Percentiles rank a stretch among this genome's conserved stretches.
These are phyloP conservation scores for Claviceps citrina DNA, from an alignment of 2,329 filamentous ascomycete genomes.

Conservation along the genomic window DNA sequence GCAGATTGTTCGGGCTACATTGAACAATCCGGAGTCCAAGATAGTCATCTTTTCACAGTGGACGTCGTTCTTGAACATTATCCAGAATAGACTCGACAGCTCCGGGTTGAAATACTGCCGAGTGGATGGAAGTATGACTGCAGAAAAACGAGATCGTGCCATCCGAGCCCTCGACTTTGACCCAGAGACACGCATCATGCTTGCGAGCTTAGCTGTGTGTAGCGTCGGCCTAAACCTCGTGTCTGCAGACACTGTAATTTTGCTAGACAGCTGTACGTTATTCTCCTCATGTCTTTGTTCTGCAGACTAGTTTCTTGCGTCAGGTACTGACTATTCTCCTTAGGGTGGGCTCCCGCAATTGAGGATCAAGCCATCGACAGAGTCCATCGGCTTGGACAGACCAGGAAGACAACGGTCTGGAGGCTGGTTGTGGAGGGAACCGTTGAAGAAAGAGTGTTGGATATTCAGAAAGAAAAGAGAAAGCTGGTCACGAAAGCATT, in stretches of 20 bases:
- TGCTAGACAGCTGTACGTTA: constrained; percentile 55
- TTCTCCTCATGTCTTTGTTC: too few relatives aligned
- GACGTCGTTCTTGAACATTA: constrained; percentile 57
- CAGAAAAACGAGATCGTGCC: constrained; percentile 53
- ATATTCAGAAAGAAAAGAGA: constrained; percentile 66
- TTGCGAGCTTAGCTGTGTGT: constrained; percentile 69
- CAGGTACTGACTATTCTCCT: background rate
- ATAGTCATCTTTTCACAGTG: constrained; percentile 64
- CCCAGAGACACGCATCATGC: constrained; percentile 53
- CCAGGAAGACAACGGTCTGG: constrained; percentile 61
- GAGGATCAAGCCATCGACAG: constrained; percentile 85
- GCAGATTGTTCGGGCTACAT: constrained; percentile 56
- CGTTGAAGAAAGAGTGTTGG: constrained; percentile 67
- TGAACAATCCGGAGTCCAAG: constrained; percentile 48
- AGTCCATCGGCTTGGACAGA: constrained; percentile 76
- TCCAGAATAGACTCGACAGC: constrained; percentile 51
- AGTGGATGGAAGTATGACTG: constrained; percentile 68
- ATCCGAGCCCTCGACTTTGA: constrained; percentile 54
- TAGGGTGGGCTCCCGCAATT: constrained; percentile 79
- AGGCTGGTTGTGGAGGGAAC: constrained; percentile 65
- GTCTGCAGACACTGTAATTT: constrained; percentile 69
- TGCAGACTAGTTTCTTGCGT: too few relatives aligned
- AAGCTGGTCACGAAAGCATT: constrained; percentile 66
- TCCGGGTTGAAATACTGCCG: constrained; percentile 50
- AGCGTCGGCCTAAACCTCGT: constrained; percentile 78